These are phyloP conservation scores for Theileria annulata DNA, from an alignment of 169 alveolate genomes.

Conservation along the genomic window DNA sequence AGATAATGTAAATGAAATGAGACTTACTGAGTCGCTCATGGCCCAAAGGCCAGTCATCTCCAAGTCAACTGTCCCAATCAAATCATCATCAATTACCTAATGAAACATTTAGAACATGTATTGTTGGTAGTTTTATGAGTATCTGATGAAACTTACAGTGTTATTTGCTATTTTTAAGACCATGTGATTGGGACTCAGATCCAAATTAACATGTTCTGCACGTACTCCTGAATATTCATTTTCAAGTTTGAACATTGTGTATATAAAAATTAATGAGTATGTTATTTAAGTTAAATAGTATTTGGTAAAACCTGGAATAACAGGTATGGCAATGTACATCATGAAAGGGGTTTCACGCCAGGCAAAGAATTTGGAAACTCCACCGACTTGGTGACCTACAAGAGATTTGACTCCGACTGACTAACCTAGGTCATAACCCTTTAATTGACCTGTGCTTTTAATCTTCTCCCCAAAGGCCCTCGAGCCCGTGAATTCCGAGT, in stretches of 20 bases:
- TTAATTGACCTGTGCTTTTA: conserved; percentile 54
- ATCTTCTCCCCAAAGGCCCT: conserved; percentile 58
- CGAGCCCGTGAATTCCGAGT: conserved; percentile 62
- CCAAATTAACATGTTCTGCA: conserved; percentile 58
- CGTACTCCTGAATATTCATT: conserved; percentile 28
- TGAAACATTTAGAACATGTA: not conserved
- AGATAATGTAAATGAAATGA: not conserved
- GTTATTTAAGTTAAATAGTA: no score
- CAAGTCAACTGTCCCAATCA: conserved; percentile 46
- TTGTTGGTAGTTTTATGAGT: not conserved
- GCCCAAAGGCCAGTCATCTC: conserved; percentile 48
- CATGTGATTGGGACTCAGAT: conserved; percentile 36
- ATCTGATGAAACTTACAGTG: conserved; percentile 20
- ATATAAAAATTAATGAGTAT: no score
- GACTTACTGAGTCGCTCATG: conserved; percentile 62
- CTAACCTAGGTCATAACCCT: conserved; percentile 64
- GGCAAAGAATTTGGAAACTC: conserved; percentile 22
- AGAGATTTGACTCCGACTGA: not conserved
- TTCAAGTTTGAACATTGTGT: no score
- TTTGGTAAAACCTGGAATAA: conserved; percentile 42
- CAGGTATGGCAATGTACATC: conserved; percentile 61
- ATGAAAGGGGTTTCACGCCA: conserved; percentile 65
- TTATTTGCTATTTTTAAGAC: conserved; percentile 32
- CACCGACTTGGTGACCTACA: conserved; percentile 37
- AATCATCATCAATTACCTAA: conserved; percentile 56